Percentiles rank a stretch among this genome's conserved stretches.
Conservation (phyloP, 106 monocot genomes). For the Dendrobium catenatum region DNA sequence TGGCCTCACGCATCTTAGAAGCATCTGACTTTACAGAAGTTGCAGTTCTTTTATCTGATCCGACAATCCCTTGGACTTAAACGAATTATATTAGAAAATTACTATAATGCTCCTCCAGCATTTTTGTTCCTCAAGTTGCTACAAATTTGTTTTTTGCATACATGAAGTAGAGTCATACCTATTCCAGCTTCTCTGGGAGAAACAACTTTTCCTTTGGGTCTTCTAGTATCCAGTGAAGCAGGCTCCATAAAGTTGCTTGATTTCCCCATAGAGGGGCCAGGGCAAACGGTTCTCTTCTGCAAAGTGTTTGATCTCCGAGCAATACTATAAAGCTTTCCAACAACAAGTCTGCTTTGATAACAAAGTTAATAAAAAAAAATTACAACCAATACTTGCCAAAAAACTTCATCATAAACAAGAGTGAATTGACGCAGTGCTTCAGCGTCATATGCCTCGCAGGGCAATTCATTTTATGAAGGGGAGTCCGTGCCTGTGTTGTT, state of each 20-base stretch:
- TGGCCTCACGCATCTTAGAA: constrained; percentile 1
- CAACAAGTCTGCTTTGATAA: background rate
- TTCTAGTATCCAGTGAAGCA: background rate
- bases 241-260: background rate
- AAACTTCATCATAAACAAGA: too few relatives aligned
- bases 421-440: too few relatives aligned
- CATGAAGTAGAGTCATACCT: constrained; percentile 18
- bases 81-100: background rate
- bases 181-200: constrained; percentile 5
- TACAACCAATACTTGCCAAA: too few relatives aligned
- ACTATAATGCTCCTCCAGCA: background rate
- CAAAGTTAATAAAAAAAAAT: background rate
- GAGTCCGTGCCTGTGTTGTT: too few relatives aligned
- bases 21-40: constrained; percentile 12
- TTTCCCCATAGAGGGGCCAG: constrained; percentile 13
- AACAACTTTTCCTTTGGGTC: constrained; percentile 12
- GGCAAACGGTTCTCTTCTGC: constrained; percentile 22
- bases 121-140: background rate
- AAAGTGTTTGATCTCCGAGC: background rate
- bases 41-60: constrained; percentile 15
- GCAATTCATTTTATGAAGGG: too few relatives aligned
- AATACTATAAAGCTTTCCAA: background rate
- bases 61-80: constrained; percentile 20
- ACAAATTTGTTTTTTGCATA: background rate
- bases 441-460: too few relatives aligned